These are phyloP conservation scores for Botrytis sinoallii DNA, from an alignment of 2,329 filamentous ascomycete genomes.

Conservation along the genomic window DNA sequence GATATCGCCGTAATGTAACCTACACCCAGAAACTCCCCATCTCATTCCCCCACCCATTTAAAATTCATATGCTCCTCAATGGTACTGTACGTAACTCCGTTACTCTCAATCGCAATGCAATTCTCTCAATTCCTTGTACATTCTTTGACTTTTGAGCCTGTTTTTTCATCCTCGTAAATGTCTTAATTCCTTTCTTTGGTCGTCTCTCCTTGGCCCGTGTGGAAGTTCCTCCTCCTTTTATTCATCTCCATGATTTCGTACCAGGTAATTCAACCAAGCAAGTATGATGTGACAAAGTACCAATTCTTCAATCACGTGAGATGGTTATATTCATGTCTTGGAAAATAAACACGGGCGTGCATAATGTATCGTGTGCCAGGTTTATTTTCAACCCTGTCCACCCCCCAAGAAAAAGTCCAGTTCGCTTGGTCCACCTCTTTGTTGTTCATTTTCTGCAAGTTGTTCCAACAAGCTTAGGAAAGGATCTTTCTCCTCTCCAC, in stretches of 20 bases:
- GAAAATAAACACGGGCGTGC: not conserved
- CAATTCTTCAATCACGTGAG: not conserved
- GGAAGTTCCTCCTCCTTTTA: not conserved
- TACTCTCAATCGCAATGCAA: not conserved
- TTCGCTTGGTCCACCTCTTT: slow-evolving; percentile 65
- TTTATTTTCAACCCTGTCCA: slow-evolving; percentile 16
- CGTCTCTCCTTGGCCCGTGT: not conserved
- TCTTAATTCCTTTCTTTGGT: not conserved
- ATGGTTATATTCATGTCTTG: not conserved
- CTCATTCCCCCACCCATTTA: not conserved
- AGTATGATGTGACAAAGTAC: not conserved
- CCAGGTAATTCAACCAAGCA: not conserved
- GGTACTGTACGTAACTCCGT: not conserved
- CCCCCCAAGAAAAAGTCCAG: slow-evolving; percentile 69
- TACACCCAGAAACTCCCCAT: not conserved
- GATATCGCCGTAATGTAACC: not conserved
- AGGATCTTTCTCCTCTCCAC: slow-evolving; percentile 70
- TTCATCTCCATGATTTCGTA: not conserved
- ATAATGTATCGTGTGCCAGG: not conserved
- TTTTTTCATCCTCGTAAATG: too few relatives aligned
- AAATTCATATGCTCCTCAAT: not conserved
- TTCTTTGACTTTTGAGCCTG: not conserved
- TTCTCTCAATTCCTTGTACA: not conserved
- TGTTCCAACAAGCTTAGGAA: slow-evolving; percentile 78
- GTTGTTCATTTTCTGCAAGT: slow-evolving; percentile 75